Conservation (phyloP, 2,329 filamentous ascomycete species). For the Thelonectria olida region DNA sequence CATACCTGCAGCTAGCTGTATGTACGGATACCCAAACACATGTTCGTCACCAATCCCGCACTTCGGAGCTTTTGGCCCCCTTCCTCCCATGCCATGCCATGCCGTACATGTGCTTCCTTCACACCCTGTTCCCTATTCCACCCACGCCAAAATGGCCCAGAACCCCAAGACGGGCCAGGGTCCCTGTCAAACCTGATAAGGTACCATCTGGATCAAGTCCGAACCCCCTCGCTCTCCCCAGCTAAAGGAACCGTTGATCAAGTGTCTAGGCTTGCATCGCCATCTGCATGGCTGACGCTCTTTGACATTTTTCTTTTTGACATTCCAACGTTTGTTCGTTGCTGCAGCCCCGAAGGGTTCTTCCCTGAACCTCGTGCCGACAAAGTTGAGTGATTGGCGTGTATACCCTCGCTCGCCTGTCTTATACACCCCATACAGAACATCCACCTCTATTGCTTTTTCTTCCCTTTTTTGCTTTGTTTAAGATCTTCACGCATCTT, state of each 20-base stretch:
- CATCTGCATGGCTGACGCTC: not conserved
- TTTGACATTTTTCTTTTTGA: not conserved
- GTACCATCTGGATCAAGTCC: not conserved
- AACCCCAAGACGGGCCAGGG: not conserved
- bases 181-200: conserved; percentile 12
- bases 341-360: not conserved
- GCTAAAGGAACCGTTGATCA: conserved; percentile 4
- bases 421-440: not conserved
- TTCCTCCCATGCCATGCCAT: too few relatives aligned
- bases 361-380: not conserved
- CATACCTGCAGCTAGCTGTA: too few relatives aligned
- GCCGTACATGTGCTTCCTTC: too few relatives aligned
- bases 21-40: too few relatives aligned
- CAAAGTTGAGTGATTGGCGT: not conserved
- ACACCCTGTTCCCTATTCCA: not conserved
- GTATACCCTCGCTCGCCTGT: not conserved
- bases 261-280: not conserved
- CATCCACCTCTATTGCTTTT: not conserved
- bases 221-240: not conserved
- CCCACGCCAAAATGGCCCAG: not conserved
- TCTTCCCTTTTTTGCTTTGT: not conserved
- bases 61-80: conserved; percentile 4
- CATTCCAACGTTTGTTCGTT: not conserved
- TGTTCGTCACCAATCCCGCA: conserved; percentile 2
- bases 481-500: not conserved